Evolutionary conservation across 345 rosid species (phyloP), one percentile per base, ranked within the genome.

Genomic region (Noccaea bulbosa): DNA sequence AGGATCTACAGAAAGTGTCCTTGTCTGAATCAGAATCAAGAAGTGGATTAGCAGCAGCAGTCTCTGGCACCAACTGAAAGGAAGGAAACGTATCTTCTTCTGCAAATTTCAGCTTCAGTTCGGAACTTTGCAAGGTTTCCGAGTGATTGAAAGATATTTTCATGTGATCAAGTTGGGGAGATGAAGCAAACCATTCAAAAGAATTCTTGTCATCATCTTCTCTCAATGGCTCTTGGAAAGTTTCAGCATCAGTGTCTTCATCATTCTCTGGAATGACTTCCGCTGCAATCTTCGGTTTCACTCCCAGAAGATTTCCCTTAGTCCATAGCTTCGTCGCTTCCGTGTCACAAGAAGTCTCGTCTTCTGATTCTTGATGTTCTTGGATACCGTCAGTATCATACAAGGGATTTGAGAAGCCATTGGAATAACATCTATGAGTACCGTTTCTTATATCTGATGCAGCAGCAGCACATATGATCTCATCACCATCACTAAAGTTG

Each of bases 81-180:
- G 96, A 83, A 54, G 96, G 81, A 81, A 93, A 88, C 75, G 76
- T 75, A 69, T 88, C 89, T 74, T 83, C 82, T 59, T 83, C 79
- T 50, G 97, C 88, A 79, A 89, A 81, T 78, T 80, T 85, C 67
- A 93, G 81, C 70, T 82, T 83, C 65, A 93, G 77, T 66, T 80
- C 85, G 4, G 91, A 87, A 55, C 80, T 80, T 54, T 77, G 91
- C 27, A 80, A 49, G 43, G 87, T 79, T 80, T 84, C 81, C 4
- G 83, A 59, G 46, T 88, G 89, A 39, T 76, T 89, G 88, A 89
- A 93, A 77, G 98, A 93, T 79, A 93, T 80, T 66, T 85, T 91
- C 98, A 93, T 93, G 71, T 83, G 97, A 67, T 85, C 91, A 53
- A 93, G 83, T 30, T 92, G 96, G 38, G 98, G 98, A 69, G 98